phyloP scores from a whole-genome alignment of 1,284 basidiomycete species.

The Austroboletus niveus region DNA sequence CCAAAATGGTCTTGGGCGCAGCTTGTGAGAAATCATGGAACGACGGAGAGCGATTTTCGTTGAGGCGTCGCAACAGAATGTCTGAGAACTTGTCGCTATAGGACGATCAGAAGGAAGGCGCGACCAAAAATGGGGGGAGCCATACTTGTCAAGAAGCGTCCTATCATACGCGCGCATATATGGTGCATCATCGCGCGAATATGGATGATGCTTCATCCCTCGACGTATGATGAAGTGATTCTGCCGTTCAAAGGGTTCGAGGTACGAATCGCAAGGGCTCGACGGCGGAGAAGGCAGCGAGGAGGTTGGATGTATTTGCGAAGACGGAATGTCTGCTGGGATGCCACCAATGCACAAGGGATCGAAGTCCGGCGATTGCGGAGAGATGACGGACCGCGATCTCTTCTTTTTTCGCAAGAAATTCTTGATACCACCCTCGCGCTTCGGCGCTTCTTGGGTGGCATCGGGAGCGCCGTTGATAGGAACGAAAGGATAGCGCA shows the following conservation, averaged over 20 bases:
- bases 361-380: slow-evolving; percentile 10
- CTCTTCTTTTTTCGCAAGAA: slow-evolving; percentile 27
- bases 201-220: slow-evolving; percentile 55
- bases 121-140: slow-evolving; percentile 6
- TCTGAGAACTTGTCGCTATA: slow-evolving; percentile 57
- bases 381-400: slow-evolving; percentile 9
- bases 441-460: slow-evolving; percentile 17
- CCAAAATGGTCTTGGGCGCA: slow-evolving; percentile 56
- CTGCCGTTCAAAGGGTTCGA: slow-evolving; percentile 29
- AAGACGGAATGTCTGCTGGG: background rate
- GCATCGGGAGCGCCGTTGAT: slow-evolving; percentile 4
- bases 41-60: slow-evolving; percentile 48
- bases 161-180: slow-evolving; percentile 67
- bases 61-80: slow-evolving; percentile 51
- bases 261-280: slow-evolving; percentile 10
- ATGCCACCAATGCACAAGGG: slow-evolving; percentile 2
- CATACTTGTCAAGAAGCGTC: slow-evolving; percentile 58
- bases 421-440: slow-evolving; percentile 19
- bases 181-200: slow-evolving; percentile 44
- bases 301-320: background rate
- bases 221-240: slow-evolving; percentile 39
- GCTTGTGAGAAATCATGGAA: slow-evolving; percentile 56
- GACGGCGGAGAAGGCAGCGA: slow-evolving; percentile 1
- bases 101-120: slow-evolving; percentile 13
- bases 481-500: slow-evolving; percentile 10